phyloP scores from a whole-genome alignment of 805 yeast genomes.

The Hanseniaspora clermontiae region DNA sequence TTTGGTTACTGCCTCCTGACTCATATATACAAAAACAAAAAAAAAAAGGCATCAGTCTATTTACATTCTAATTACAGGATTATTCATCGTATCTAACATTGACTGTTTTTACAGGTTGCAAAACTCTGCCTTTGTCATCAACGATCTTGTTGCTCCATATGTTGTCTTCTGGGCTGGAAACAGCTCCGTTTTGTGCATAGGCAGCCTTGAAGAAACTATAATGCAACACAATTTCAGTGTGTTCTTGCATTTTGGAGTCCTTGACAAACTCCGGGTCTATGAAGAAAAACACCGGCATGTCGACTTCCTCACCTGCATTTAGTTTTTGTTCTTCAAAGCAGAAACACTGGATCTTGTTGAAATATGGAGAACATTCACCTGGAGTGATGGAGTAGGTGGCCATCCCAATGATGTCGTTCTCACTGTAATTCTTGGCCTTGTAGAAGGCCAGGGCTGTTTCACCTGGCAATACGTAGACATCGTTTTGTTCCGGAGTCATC shows the following conservation, averaged over 20 bases:
- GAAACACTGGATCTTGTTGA: slow-evolving; percentile 94
- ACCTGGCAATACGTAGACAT: slow-evolving; percentile 86
- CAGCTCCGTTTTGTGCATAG: slow-evolving; percentile 31
- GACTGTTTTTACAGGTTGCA: slow-evolving; percentile 18
- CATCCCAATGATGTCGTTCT: slow-evolving; percentile 91
- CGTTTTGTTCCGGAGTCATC: slow-evolving; percentile 86
- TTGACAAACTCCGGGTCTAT: slow-evolving; percentile 90
- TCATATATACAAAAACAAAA: no score
- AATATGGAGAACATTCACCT: slow-evolving; percentile 90
- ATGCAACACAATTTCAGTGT: slow-evolving; percentile 79
- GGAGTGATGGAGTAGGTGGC: slow-evolving; percentile 96
- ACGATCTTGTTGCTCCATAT: slow-evolving; percentile 3
- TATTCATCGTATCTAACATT: slow-evolving; percentile 14
- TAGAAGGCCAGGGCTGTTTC: slow-evolving; percentile 95
- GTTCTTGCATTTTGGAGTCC: slow-evolving; percentile 83
- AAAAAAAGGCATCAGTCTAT: no score
- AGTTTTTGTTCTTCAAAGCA: slow-evolving; percentile 94
- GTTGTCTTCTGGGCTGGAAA: slow-evolving; percentile 19
- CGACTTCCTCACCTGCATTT: slow-evolving; percentile 92
- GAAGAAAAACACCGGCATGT: slow-evolving; percentile 96
- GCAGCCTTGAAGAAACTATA: slow-evolving; percentile 74
- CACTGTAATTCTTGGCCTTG: slow-evolving; percentile 74
- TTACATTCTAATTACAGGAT: not conserved
- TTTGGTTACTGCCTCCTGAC: no score
- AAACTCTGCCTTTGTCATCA: slow-evolving; percentile 12